Evolutionary conservation across 225 moss, liverwort and hornwort species (phyloP).

Genomic region (Thuidium tamariscinum): DNA sequence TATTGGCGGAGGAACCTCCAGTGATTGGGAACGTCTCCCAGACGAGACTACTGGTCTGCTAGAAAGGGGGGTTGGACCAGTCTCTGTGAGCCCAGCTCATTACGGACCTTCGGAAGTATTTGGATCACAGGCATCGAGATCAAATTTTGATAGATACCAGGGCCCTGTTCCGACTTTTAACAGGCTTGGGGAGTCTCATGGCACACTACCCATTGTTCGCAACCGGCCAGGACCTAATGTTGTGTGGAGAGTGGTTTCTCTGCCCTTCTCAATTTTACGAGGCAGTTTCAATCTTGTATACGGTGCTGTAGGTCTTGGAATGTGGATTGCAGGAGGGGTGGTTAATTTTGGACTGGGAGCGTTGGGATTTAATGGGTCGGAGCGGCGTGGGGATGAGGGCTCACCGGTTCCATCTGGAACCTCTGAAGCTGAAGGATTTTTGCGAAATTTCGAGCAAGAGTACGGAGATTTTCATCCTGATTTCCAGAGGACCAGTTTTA

Average conservation of each 20-base stretch:
- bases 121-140: slow-evolving; percentile 30
- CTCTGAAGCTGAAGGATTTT: slow-evolving; percentile 59
- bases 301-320: slow-evolving; percentile 83
- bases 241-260: slow-evolving; percentile 79
- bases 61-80: slow-evolving; percentile 31
- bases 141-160: slow-evolving; percentile 44
- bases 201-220: slow-evolving; percentile 38
- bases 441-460: slow-evolving; percentile 84
- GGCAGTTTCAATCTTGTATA: slow-evolving; percentile 87
- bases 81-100: slow-evolving; percentile 29
- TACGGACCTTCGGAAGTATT: slow-evolving; percentile 18
- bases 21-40: slow-evolving; percentile 21
- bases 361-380: slow-evolving; percentile 55
- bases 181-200: slow-evolving; percentile 31
- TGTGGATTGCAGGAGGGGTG: slow-evolving; percentile 85
- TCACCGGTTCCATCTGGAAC: slow-evolving; percentile 54
- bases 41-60: slow-evolving; percentile 22
- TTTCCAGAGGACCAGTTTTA: slow-evolving; percentile 78
- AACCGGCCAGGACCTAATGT: slow-evolving; percentile 59
- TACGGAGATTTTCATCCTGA: slow-evolving; percentile 74
- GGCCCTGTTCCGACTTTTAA: slow-evolving; percentile 20
- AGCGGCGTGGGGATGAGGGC: slow-evolving; percentile 40
- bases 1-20: slow-evolving; percentile 1
- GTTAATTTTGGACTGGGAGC: slow-evolving; percentile 74
- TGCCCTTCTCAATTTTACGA: slow-evolving; percentile 84